phyloP scores from a whole-genome alignment of 2,329 filamentous ascomycete species.

The Talaromyces funiculosus region DNA sequence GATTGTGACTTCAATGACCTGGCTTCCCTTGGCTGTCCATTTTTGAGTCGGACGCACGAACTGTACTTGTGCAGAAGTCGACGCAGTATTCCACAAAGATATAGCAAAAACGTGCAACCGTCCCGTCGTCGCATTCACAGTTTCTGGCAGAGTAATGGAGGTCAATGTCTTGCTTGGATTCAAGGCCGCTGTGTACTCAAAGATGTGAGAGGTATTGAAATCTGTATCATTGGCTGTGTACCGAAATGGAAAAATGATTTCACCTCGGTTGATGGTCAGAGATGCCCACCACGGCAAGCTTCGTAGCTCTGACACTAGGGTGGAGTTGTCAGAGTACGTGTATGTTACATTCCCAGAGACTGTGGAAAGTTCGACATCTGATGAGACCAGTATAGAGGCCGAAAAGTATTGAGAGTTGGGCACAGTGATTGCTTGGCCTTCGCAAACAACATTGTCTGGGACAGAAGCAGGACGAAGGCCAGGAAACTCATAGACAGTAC shows the following conservation, averaged over 20 bases:
- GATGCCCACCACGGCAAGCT: conserved; percentile 42
- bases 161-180: conserved; percentile 34
- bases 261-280: conserved; percentile 43
- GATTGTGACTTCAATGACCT: conserved; percentile 39
- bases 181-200: conserved; percentile 40
- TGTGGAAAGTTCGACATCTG: conserved; percentile 37
- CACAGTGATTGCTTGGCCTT: conserved; percentile 36
- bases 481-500: conserved; percentile 40
- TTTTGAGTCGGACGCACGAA: conserved; percentile 42
- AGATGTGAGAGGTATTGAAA: conserved; percentile 43
- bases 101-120: conserved; percentile 42
- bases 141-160: conserved; percentile 39
- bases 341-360: conserved; percentile 41
- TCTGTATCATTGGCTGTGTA: conserved; percentile 39
- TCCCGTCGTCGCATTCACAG: conserved; percentile 31
- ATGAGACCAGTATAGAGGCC: conserved; percentile 40
- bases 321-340: conserved; percentile 39
- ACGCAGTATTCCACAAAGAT: conserved; percentile 24
- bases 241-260: conserved; percentile 41
- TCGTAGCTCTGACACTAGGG: conserved; percentile 39
- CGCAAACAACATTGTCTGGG: conserved; percentile 43
- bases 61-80: conserved; percentile 29
- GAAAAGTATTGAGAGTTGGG: conserved; percentile 35
- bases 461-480: conserved; percentile 28
- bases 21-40: conserved; percentile 30